Base-by-base conservation (phyloP, 2,329 filamentous ascomycete genomes). In the Diaporthe sp. region DNA sequence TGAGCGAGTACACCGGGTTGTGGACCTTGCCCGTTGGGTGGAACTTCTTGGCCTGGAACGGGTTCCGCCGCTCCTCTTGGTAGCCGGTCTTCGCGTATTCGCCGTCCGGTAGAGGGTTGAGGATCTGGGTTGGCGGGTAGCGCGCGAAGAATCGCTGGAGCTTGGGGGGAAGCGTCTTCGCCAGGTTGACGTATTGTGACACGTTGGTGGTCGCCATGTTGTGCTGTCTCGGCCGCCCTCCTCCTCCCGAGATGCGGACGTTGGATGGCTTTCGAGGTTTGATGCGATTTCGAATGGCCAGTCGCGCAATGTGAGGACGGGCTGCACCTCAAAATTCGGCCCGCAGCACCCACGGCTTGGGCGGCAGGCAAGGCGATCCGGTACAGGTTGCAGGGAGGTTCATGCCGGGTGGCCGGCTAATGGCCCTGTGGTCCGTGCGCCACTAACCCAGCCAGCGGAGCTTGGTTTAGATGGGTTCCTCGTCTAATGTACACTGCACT, bases 61-160 rank as follows among this genome's bases (percentile, higher is more conserved):
- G 96, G 82, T 98, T 97, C 70, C 89, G 88, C 76, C 91, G 87
- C 82, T 87, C 85, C 80, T 86, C 86, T 80, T 91, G 89, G 86
- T 87, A 92, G 75, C 84, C 85, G 77, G 86, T 88, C 85, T 82
- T 78, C 55, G 78, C 63, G 47, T n/a, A 10, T 58, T 85, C 83
- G 77, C 84, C 80, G 80, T 79, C 39, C 81, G 79, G 81, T 78
- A 86, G 80, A 78, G 85, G 81, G 67, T 84, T 81, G 68, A 91
- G 86, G 81, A 93, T 89, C 79, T 90, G 84, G 71, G 87, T 90
- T 65, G 96, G 95, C 57, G 97, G 97, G 84, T 96, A 98, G 79
- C 94, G 94, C 75, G 94, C 93, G 85, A 99, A 94, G 90, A 99
- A 98, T 81, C 92, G 92, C 82, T 94, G 91, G 61, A 99, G 91